Evolutionary conservation across 495 filamentous ascomycete genomes (phyloP).

Genomic region (Penicillium subrubescens): DNA sequence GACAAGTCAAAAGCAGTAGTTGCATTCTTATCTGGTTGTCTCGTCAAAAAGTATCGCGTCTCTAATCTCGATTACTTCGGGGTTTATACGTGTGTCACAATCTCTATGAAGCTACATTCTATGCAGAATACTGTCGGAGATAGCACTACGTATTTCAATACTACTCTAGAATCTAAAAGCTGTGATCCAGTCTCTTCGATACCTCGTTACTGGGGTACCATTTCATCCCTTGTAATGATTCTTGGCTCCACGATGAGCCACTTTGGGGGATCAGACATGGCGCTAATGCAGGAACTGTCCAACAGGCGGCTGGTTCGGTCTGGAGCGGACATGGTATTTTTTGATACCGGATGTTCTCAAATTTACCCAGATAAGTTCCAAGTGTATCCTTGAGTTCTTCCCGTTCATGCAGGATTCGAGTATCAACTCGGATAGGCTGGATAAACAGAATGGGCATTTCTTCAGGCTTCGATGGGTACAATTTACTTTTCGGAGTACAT

Average conservation of each 20-base stretch:
- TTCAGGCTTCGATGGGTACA: neutral
- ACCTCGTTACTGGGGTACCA: conserved; percentile 12
- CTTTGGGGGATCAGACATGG: conserved; percentile 23
- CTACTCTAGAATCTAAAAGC: neutral
- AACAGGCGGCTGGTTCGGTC: neutral
- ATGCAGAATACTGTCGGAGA: neutral
- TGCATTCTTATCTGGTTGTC: neutral
- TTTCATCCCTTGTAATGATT: conserved; percentile 14
- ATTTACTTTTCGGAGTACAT: neutral
- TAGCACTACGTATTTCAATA: neutral
- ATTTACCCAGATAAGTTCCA: neutral
- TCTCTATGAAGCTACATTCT: neutral
- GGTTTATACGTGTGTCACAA: neutral
- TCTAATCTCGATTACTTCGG: neutral
- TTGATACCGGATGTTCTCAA: neutral
- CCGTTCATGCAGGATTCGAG: neutral
- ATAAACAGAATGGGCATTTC: neutral
- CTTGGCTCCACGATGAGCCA: conserved; percentile 11
- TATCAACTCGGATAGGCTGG: neutral
- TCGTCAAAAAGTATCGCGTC: neutral
- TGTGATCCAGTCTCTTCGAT: neutral
- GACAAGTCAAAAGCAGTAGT: neutral
- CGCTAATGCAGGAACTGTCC: conserved; percentile 51
- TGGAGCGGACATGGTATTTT: neutral
- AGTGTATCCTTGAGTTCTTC: neutral